These are phyloP conservation scores for Cyberlindnera maclurae DNA, from an alignment of 805 yeast genomes.

Conservation along the genomic window DNA sequence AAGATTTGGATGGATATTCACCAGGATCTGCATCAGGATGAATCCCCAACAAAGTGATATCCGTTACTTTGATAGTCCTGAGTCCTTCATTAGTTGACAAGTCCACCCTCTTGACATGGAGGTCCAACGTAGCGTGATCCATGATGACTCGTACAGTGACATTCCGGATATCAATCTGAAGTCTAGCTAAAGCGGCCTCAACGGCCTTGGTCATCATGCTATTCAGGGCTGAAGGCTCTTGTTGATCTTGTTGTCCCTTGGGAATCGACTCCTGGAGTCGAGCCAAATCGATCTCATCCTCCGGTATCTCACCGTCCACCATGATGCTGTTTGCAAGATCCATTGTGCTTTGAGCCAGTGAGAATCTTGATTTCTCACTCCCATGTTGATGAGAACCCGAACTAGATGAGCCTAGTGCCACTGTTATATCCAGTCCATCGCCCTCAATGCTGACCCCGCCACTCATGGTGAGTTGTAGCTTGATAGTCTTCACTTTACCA, in stretches of 20 bases:
- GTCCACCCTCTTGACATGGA: conserved; percentile 26
- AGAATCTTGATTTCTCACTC: conserved; percentile 32
- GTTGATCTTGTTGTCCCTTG: conserved; percentile 10
- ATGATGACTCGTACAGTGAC: conserved; percentile 42
- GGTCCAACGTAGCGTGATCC: conserved; percentile 34
- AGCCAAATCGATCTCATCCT: conserved; percentile 8
- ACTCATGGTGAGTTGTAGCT: conserved; percentile 53
- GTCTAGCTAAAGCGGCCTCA: conserved; percentile 57
- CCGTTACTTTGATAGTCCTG: conserved; percentile 33
- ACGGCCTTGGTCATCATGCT: conserved; percentile 57
- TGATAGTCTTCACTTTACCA: conserved; percentile 51
- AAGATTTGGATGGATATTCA: conserved; percentile 2
- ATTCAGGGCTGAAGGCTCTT: conserved; percentile 34
- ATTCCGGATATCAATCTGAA: conserved; percentile 43
- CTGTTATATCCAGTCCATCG: conserved; percentile 43
- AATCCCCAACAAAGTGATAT: conserved; percentile 33
- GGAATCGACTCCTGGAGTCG: conserved; percentile 17
- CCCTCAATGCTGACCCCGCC: conserved; percentile 66
- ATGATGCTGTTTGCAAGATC: conserved; percentile 55
- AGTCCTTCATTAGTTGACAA: conserved; percentile 40
- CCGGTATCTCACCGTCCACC: conserved; percentile 17
- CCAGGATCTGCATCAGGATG: conserved; percentile 32
- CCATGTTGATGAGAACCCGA: conserved; percentile 1
- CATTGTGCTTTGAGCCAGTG: conserved; percentile 65
- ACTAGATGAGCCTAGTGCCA: conserved; percentile 26